Evolutionary conservation across 2,329 filamentous ascomycete species (phyloP).

Genomic region (Penicillium sp.): DNA sequence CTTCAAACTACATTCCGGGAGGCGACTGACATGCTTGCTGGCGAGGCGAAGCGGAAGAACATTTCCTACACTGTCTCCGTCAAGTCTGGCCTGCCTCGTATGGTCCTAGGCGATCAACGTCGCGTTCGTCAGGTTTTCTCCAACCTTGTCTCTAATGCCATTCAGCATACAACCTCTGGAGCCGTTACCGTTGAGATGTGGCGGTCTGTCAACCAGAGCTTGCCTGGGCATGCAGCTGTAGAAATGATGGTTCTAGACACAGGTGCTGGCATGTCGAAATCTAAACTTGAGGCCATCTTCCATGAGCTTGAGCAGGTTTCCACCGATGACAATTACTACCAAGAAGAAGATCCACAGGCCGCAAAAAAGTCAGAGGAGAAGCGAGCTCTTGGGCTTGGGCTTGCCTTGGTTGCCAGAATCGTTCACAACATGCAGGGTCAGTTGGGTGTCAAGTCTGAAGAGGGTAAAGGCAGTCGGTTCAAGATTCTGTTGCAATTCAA

Average conservation of each 20-base stretch:
- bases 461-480: constrained; percentile 80
- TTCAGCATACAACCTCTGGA: constrained; percentile 73
- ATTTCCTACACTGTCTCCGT: constrained; percentile 70
- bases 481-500: constrained; percentile 78
- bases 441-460: constrained; percentile 78
- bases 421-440: constrained; percentile 91
- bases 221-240: constrained; percentile 62
- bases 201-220: constrained; percentile 50
- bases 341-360: constrained; percentile 37
- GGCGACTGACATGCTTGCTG: constrained; percentile 72
- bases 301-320: constrained; percentile 69
- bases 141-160: constrained; percentile 82
- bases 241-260: constrained; percentile 79
- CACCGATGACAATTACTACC: constrained; percentile 51
- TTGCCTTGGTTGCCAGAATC: constrained; percentile 86
- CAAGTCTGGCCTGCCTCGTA: constrained; percentile 67
- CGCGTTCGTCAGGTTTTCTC: constrained; percentile 80
- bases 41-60: constrained; percentile 75
- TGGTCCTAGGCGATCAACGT: constrained; percentile 77
- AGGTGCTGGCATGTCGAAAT: constrained; percentile 65
- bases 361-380: constrained; percentile 28
- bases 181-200: constrained; percentile 72
- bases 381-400: constrained; percentile 72
- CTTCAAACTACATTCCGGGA: constrained; percentile 72
- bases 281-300: constrained; percentile 63